Evolutionary conservation across 2,329 filamentous ascomycete genomes (phyloP), one percentile per base, ranked within the genome.

Genomic region (Chrysoporthe deuterocubensis): DNA sequence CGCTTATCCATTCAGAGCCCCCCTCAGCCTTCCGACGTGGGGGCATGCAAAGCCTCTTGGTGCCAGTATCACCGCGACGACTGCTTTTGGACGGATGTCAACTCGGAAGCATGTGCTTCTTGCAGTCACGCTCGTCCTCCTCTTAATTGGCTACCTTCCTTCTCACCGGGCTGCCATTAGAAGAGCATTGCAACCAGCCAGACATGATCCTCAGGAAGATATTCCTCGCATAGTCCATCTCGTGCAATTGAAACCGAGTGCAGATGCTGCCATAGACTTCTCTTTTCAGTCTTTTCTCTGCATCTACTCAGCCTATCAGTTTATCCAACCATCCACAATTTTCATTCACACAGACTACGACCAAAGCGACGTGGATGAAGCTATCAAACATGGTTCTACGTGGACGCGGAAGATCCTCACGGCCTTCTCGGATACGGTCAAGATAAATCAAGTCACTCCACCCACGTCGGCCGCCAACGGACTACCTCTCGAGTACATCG

Each of bases 141-240:
- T 65, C n/a, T 8, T 65, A 18, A 8, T 65, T 26, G 16, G 34
- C 11, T 65, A 40, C 54, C 40, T 48, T 4, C 52, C 63, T 16
- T 57, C 18, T 9, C 50, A 59, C 18, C 16, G 44, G 56, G 18
- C 14, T 7, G 54, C 43, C 14, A n/a, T 54, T 6, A 14, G 37
- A 42, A 13, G 18, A 44, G 32, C 18, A 6, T 18, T 44, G 13
- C 13, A 21, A n/a, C 6, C 62, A 43, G 18, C 37, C 34, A 46
- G 26, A 32, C 40, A 44, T 5, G 18, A 34, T n/a, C 1, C 1
- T 5, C 54, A 6, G 9, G 43, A 46, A 8, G 46, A 18, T n/a
- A 75, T 76, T 14, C 74, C 74, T 5, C 72, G 73, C 56, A 66
- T 72, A 46, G 74, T 76, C 4, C 74, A 76, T 61, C 75, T 74